Evolutionary conservation across 305 asterid species (phyloP).

Genomic region (Fraxinus greggii): DNA sequence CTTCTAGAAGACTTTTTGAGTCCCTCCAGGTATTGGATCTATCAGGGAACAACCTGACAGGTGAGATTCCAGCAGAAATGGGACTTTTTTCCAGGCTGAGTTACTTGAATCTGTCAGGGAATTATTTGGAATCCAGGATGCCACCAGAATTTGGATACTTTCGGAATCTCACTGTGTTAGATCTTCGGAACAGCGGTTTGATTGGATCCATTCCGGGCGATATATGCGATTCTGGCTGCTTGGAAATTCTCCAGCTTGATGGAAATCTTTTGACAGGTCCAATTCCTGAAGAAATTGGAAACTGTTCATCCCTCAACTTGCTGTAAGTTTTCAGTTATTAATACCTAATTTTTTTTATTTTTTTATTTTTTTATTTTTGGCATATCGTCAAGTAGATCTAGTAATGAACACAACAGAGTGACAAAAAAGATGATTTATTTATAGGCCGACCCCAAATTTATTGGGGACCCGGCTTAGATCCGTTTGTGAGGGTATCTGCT

Average conservation of each 20-base stretch:
- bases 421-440: background rate
- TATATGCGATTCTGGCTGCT: constrained; percentile 78
- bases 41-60: constrained; percentile 60
- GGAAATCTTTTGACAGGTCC: constrained; percentile 71
- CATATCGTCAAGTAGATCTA: background rate
- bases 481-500: background rate
- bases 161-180: constrained; percentile 66
- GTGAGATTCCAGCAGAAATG: constrained; percentile 72
- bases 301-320: constrained; percentile 79
- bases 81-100: constrained; percentile 68
- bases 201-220: constrained; percentile 70
- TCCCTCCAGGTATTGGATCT: constrained; percentile 65
- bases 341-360: background rate
- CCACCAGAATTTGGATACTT: constrained; percentile 76
- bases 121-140: constrained; percentile 62
- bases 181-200: constrained; percentile 59
- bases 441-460: background rate
- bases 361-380: background rate
- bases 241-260: constrained; percentile 86
- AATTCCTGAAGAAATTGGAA: constrained; percentile 72
- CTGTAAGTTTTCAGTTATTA: constrained; percentile 52
- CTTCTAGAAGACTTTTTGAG: constrained; percentile 53
- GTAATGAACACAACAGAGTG: background rate
- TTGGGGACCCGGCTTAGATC: background rate
- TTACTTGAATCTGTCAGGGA: constrained; percentile 81